Percentiles rank a stretch among this genome's conserved stretches.
phyloP scores from a whole-genome alignment of 75 land plant genomes.

The Pseudotsuga menziesii region DNA sequence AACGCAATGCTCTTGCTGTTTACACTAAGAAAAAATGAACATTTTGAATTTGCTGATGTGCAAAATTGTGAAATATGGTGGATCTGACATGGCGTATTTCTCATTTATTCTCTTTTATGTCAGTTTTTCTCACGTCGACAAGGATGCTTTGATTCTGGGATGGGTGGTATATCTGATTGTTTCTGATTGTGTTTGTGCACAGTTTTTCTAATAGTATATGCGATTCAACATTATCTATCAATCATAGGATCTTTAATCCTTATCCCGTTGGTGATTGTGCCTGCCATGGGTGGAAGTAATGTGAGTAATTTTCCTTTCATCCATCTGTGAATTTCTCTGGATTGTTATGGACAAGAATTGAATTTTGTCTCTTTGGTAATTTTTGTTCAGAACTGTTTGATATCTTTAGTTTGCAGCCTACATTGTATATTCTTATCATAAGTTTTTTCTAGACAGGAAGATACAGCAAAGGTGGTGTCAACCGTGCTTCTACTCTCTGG shows the following conservation, averaged over 20 bases:
- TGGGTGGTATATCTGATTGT: neutral
- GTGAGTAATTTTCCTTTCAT: slow-evolving; percentile 44
- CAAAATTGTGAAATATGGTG: no score
- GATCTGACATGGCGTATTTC: no score
- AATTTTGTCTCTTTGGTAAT: neutral
- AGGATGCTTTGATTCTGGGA: neutral
- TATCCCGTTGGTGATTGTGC: slow-evolving; percentile 84
- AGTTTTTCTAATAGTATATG: slow-evolving; percentile 60
- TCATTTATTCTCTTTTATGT: neutral
- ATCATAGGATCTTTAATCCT: slow-evolving; percentile 85
- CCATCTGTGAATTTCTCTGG: neutral
- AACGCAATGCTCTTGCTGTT: no score
- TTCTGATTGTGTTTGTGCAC: slow-evolving; percentile 20
- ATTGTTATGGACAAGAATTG: neutral
- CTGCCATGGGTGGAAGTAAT: slow-evolving; percentile 94
- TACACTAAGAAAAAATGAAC: no score
- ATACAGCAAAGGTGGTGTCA: slow-evolving; percentile 46
- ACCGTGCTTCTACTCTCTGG: slow-evolving; percentile 56
- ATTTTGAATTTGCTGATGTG: no score
- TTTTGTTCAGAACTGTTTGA: neutral
- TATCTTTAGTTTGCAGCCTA: neutral
- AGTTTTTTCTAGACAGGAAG: slow-evolving; percentile 11
- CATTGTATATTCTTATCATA: neutral
- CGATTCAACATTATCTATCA: slow-evolving; percentile 85
- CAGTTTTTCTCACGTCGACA: neutral